A percentile compares a stretch with the other conserved stretches of the same genome.
These are phyloP conservation scores for Pilasporangium apinafurcum DNA, from an alignment of 352 stramenopile species.

Conservation along the genomic window DNA sequence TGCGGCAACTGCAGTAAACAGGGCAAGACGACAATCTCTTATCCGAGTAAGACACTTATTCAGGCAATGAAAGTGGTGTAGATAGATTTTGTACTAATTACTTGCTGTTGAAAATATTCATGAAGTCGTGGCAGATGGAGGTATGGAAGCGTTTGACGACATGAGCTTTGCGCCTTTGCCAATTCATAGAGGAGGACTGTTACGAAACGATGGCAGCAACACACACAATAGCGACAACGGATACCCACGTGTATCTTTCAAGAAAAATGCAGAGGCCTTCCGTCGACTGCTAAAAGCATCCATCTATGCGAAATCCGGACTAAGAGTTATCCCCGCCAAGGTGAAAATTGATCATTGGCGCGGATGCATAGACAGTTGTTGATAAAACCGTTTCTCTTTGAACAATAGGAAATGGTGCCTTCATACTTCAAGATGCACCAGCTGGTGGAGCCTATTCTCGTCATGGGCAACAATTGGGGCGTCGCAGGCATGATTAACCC, in stretches of 20 bases:
- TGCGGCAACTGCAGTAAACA: conserved; percentile 32
- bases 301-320: conserved; percentile 27
- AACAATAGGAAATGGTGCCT: conserved; percentile 14
- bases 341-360: conserved; percentile 4
- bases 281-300: conserved; percentile 27
- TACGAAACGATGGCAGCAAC: not conserved
- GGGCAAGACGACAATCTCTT: conserved; percentile 15
- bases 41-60: too few relatives aligned
- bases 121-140: not conserved
- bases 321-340: conserved; percentile 17
- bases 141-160: not conserved
- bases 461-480: conserved; percentile 2
- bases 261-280: conserved; percentile 31
- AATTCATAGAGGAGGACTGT: conserved; percentile 1
- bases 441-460: conserved; percentile 8
- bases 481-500: conserved; percentile 30
- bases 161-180: not conserved
- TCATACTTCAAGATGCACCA: conserved; percentile 22
- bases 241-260: conserved; percentile 6
- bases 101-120: too few relatives aligned
- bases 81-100: too few relatives aligned
- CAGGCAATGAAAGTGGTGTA: too few relatives aligned
- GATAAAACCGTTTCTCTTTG: too few relatives aligned
- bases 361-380: too few relatives aligned
- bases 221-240: not conserved